Evolutionary conservation across 139 green algal genomes (phyloP).

Genomic region (Ettlia oleoabundans): DNA sequence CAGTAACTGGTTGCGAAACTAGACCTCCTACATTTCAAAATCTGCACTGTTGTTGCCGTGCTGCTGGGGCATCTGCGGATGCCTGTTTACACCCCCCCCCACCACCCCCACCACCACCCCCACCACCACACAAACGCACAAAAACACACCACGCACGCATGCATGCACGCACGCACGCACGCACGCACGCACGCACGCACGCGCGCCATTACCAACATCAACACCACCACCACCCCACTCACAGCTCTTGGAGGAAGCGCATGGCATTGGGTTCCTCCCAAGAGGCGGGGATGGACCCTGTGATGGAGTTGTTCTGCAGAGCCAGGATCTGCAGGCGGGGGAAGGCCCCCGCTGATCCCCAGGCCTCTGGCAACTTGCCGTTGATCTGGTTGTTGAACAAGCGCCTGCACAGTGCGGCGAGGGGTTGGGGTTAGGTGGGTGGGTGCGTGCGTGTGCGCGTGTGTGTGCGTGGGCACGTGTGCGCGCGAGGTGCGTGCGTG

Average conservation of each 20-base stretch:
- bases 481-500: too few species aligned
- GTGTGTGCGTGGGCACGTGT: neutral
- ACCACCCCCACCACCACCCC: too few species aligned
- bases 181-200: neutral
- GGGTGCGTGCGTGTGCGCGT: neutral
- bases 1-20: too few species aligned
- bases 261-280: conserved; percentile 16
- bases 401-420: neutral
- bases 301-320: conserved; percentile 28
- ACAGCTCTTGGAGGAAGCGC: conserved; percentile 23
- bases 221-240: neutral
- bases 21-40: too few species aligned
- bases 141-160: neutral
- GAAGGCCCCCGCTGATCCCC: conserved; percentile 9
- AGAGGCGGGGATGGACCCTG: neutral
- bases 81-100: too few species aligned
- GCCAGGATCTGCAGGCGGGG: conserved; percentile 28
- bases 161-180: too few species aligned
- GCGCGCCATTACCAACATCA: neutral
- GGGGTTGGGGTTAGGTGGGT: neutral
- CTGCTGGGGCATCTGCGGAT: too few species aligned
- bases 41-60: too few species aligned
- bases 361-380: conserved; percentile 16
- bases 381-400: conserved; percentile 27
- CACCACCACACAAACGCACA: too few species aligned